Base-by-base conservation (phyloP, 495 filamentous ascomycete species). In the Ascobolus immersus region DNA sequence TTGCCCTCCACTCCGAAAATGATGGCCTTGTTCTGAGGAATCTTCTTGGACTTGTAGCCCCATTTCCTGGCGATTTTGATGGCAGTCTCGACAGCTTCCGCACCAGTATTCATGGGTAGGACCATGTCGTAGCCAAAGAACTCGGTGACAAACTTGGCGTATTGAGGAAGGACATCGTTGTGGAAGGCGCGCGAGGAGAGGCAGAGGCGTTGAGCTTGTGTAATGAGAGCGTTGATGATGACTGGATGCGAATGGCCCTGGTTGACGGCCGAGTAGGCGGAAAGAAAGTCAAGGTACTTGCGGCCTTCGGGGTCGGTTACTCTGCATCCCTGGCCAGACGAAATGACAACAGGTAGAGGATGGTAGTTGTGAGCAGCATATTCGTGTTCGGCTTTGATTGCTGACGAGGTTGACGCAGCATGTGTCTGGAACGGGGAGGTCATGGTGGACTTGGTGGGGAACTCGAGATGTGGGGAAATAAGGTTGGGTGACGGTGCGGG, bases 331-430 rank as follows among this genome's bases (percentile, higher is more conserved):
- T 70, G 62, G 17, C 77, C 82, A 22, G 68, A 69, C 17, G 82
- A 61, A 50, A 91, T 84, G 39, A 92, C 82, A 21, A 94, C 67
- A 10, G 89, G 89, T 6, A 99, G 71, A 13, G 89, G 86, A 56
- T 93, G 81, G 58, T 99, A 99, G 56, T 99, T 99, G 65, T 99
- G 86, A 27, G 86, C 86, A 26, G 86, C 86, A 55, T 67, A 84
- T 33, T 71, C 59, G 44, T 78, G 57, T 57, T 99, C 86, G 36
- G 69, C 62, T 18, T 67, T 53, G 47, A 93, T 80, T 36, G 86
- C 86, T 37, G 60, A 59, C 21, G 66, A 56, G n/a, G 79, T 78
- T 15, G 84, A 76, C 30, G 73, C 49, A 14, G 77, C 66, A 57
- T 94, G 89, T n/a, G n/a, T n/a, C n/a, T n/a, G n/a, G 57, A 45